These are phyloP conservation scores for Botryobasidium botryosum DNA, from an alignment of 768 basidiomycete species.

Conservation along the genomic window DNA sequence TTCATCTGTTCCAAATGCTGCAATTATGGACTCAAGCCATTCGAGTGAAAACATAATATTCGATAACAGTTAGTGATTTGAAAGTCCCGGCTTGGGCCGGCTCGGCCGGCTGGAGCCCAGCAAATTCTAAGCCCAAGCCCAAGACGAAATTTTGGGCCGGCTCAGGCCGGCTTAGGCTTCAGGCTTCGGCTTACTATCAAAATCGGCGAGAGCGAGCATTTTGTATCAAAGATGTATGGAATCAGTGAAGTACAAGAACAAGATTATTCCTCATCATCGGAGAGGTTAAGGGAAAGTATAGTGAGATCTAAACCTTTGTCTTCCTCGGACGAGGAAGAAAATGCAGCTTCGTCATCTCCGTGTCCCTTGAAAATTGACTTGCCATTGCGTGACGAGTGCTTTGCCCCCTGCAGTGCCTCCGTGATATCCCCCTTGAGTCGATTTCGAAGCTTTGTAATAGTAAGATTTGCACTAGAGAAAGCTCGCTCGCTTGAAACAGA, in stretches of 20 bases:
- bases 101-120: background rate
- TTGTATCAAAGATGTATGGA: background rate
- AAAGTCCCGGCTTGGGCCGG: background rate
- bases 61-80: background rate
- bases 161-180: background rate
- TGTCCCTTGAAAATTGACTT: background rate
- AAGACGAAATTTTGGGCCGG: background rate
- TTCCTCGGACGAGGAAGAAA: background rate
- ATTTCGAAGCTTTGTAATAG: conserved; percentile 22
- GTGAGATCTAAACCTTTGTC: background rate
- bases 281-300: background rate
- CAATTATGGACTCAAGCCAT: no score
- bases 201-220: no score
- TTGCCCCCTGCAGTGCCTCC: conserved; percentile 21
- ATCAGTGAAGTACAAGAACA: background rate
- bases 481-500: conserved; percentile 26
- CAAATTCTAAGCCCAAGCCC: background rate
- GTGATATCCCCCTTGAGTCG: conserved; percentile 23
- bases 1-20: no score
- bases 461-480: conserved; percentile 27
- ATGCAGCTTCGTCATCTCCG: background rate
- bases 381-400: conserved; percentile 6
- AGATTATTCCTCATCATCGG: background rate
- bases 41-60: no score
- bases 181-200: no score